These are phyloP conservation scores for Thinopyrum elongatum DNA, from an alignment of 176 grass and related monocot species.

Conservation along the genomic window DNA sequence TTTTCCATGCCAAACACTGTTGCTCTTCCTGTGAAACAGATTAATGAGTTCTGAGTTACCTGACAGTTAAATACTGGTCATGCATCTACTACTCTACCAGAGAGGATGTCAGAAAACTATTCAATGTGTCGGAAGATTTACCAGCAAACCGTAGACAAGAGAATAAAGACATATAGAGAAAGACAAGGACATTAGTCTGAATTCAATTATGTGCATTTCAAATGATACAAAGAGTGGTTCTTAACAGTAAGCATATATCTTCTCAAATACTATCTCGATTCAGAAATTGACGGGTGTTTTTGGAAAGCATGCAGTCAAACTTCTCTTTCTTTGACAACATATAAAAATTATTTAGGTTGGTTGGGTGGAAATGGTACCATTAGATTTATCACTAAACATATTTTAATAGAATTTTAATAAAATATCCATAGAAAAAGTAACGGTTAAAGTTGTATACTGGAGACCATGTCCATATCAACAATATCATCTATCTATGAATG, in stretches of 20 bases:
- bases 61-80: conserved; percentile 28
- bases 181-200: background rate
- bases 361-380: background rate
- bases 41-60: conserved; percentile 35
- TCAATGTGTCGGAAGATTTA: conserved; percentile 1
- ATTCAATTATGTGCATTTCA: background rate
- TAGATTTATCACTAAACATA: background rate
- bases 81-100: conserved; percentile 19
- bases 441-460: background rate
- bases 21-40: conserved; percentile 76
- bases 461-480: background rate
- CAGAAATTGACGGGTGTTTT: background rate
- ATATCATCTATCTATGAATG: too few species aligned
- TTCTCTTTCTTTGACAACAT: background rate
- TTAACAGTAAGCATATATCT: conserved; percentile 9
- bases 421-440: background rate
- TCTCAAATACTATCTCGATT: background rate
- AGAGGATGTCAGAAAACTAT: conserved; percentile 14
- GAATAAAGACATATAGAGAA: background rate
- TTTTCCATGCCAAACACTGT: conserved; percentile 93
- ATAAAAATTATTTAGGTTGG: background rate
- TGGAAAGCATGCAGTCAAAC: background rate
- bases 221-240: background rate
- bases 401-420: background rate
- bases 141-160: conserved; percentile 27